Conservation (phyloP, 352 stramenopile species). For the Phytophthora europaea region DNA sequence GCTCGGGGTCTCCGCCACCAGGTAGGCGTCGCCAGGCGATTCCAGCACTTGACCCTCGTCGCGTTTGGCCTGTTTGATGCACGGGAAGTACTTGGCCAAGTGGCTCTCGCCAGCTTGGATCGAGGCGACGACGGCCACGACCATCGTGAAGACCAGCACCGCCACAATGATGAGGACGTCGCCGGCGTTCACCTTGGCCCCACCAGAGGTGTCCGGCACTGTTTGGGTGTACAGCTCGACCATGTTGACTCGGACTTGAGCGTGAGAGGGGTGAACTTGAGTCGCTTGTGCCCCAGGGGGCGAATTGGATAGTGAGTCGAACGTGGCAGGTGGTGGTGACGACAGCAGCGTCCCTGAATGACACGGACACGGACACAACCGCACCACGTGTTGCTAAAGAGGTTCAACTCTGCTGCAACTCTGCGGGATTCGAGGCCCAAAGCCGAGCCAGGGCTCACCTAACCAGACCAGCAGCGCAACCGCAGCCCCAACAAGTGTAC, state of each 20-base stretch:
- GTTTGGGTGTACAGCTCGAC: conserved; percentile 42
- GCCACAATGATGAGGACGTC: conserved; percentile 48
- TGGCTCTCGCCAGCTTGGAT: conserved; percentile 49
- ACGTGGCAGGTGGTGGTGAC: conserved; percentile 6
- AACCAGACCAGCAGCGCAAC: conserved; percentile 32
- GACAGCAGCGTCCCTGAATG: conserved; percentile 11
- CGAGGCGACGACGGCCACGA: conserved; percentile 46
- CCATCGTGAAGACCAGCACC: conserved; percentile 45
- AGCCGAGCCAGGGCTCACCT: conserved; percentile 36
- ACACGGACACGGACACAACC: conserved; percentile 17
- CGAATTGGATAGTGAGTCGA: conserved; percentile 40
- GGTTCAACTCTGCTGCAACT: conserved; percentile 22
- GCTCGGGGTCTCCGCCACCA: conserved; percentile 28
- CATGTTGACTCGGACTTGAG: conserved; percentile 27
- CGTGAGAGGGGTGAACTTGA: background rate
- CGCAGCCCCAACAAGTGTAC: background rate
- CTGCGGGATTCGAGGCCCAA: conserved; percentile 13
- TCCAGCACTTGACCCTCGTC: conserved; percentile 19
- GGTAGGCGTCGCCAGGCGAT: conserved; percentile 38
- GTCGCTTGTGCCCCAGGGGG: conserved; percentile 11
- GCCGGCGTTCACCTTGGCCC: conserved; percentile 42
- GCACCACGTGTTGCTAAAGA: conserved; percentile 25
- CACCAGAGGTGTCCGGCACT: conserved; percentile 40
- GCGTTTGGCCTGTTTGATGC: conserved; percentile 38
- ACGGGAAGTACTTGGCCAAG: conserved; percentile 48